Conservation (phyloP, 2,329 filamentous ascomycete genomes). For the Zymoseptoria pseudotritici region DNA sequence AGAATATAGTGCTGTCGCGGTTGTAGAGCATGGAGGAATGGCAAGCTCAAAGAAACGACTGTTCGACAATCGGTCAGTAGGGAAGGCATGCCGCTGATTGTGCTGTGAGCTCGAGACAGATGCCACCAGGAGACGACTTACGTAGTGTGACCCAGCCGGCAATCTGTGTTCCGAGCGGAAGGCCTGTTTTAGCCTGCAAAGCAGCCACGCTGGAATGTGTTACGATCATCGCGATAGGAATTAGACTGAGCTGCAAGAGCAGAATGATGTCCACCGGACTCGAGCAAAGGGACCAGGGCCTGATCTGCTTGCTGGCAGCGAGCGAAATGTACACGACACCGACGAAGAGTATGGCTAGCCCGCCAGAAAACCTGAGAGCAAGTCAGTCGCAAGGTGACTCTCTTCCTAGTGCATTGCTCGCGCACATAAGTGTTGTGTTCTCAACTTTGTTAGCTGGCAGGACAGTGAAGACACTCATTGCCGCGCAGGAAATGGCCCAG, state of each 20-base stretch:
- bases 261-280: too few species aligned
- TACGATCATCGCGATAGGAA: slow-evolving; percentile 73
- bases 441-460: slow-evolving; percentile 82
- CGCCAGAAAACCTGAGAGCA: slow-evolving; percentile 58
- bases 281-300: too few species aligned
- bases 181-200: slow-evolving; percentile 72
- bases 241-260: slow-evolving; percentile 61
- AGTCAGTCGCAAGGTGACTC: too few species aligned
- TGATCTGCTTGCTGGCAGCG: slow-evolving; percentile 31
- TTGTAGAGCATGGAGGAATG: slow-evolving; percentile 70
- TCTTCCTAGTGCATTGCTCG: slow-evolving; percentile 2
- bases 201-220: slow-evolving; percentile 81
- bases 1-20: slow-evolving; percentile 85
- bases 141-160: slow-evolving; percentile 75
- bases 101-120: too few species aligned
- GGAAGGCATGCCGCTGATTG: too few species aligned
- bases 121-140: slow-evolving; percentile 30
- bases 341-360: slow-evolving; percentile 65
- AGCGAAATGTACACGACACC: slow-evolving; percentile 74
- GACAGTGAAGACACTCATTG: slow-evolving; percentile 87
- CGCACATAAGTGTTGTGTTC: slow-evolving; percentile 65
- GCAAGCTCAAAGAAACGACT: slow-evolving; percentile 70
- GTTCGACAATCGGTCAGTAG: neutral
- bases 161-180: slow-evolving; percentile 80
- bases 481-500: slow-evolving; percentile 69